Evolutionary conservation across 768 basidiomycete species (phyloP), one percentile per base, ranked within the genome.

Genomic region (Cystofilobasidium capitatum): DNA sequence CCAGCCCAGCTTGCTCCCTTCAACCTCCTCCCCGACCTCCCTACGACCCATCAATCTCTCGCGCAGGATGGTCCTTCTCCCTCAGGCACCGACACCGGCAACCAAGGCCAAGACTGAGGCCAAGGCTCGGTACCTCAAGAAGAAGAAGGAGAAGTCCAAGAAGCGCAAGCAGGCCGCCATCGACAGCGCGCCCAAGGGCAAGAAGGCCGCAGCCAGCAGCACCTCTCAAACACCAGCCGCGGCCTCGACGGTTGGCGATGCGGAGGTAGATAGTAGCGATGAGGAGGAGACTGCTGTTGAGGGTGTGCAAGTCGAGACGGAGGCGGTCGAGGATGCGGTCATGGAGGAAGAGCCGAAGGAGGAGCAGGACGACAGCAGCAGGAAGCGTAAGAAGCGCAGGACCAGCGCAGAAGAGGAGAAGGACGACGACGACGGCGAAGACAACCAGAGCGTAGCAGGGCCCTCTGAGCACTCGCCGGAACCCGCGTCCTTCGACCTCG

Each of bases 361-460:
- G n/a, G n/a, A n/a, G n/a, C n/a, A n/a, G n/a, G n/a, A n/a, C 24
- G 22, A 17, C 22, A 17, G 20, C 24, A 29, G 10, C 10, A 17
- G 42, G 59, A 39, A 61, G 29, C 39, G 29, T 29, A 40, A 61
- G 44, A n/a, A 13, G n/a, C n/a, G n/a, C 54, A 29, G n/a, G 49
- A 22, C 51, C 26, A 26, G 22, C 47, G 47, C 47, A 49, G 57
- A 64, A 13, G 69, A 26, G 29, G 68, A 45, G 39, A 70, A 71
- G 55, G 65, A 66, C 44, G 70, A 63, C 6, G 71, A 65, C n/a
- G 55, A 58, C 66, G 69, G 16, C 70, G 62, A 55, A 54, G 69
- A 37, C 58, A 72, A 70, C 51, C 70, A 70, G 69, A 51, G 58
- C 63, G 74, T 40, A 37, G 64, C 24, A 58, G 70, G 45, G 60